These are phyloP conservation scores for Aegilops speltoides DNA, from an alignment of 176 grass and related monocot genomes.

Conservation along the genomic window DNA sequence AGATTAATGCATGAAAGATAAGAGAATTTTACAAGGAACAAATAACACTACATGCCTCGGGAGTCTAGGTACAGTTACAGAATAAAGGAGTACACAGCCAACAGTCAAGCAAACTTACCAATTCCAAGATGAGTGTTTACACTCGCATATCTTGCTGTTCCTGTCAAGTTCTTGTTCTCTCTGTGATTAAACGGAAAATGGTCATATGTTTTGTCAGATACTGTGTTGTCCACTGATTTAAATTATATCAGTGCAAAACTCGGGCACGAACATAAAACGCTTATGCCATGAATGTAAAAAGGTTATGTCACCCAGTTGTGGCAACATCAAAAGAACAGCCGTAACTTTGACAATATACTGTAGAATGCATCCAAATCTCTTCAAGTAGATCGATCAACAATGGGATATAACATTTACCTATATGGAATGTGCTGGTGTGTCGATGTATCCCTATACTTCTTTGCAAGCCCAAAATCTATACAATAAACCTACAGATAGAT, in stretches of 20 bases:
- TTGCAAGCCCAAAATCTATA: conserved; percentile 63
- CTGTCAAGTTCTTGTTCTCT: conserved; percentile 71
- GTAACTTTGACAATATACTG: not conserved
- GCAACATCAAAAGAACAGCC: not conserved
- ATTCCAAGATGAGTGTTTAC: conserved; percentile 71
- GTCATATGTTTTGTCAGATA: not conserved
- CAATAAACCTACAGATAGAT: conserved; percentile 41
- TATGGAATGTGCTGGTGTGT: conserved; percentile 74
- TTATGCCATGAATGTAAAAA: not conserved
- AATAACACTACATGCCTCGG: not conserved
- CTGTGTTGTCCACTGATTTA: not conserved
- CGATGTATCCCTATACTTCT: conserved; percentile 51
- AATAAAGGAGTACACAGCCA: not conserved
- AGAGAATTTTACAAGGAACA: not conserved
- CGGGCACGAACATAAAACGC: not conserved
- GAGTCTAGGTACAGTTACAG: not conserved
- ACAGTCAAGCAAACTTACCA: conserved; percentile 37
- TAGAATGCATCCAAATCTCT: not conserved
- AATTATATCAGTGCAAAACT: not conserved
- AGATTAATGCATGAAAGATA: not conserved
- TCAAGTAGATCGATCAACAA: not conserved
- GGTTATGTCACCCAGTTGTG: not conserved
- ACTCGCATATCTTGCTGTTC: conserved; percentile 69
- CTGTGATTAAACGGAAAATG: not conserved
- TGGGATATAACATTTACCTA: conserved; percentile 38